Percentiles rank a stretch among this genome's conserved stretches.
Conservation (phyloP, 805 yeast genomes). For the Cyberlindnera nakhonratchasimensis region DNA sequence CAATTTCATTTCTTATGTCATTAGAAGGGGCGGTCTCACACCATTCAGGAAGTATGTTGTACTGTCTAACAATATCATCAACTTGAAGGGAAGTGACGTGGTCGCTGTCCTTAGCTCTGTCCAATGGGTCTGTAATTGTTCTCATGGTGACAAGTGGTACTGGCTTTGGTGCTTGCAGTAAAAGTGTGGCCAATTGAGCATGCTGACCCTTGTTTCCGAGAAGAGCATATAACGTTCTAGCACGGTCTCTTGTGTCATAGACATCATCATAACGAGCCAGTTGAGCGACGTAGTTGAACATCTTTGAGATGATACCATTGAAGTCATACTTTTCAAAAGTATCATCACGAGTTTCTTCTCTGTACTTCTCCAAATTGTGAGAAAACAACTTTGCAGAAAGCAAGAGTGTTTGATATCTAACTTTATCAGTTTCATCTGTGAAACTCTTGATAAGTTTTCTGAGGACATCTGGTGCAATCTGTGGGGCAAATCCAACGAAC, state of each 20-base stretch:
- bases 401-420: conserved; percentile 67
- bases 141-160: conserved; percentile 40
- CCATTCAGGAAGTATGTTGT: conserved; percentile 44
- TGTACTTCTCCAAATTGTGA: conserved; percentile 45
- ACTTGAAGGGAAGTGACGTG: conserved; percentile 22
- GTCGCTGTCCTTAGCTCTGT: conserved; percentile 15
- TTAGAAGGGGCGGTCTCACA: conserved; percentile 34
- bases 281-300: conserved; percentile 61
- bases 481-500: conserved; percentile 45
- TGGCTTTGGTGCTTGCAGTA: conserved; percentile 77
- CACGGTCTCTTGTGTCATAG: conserved; percentile 80
- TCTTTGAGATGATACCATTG: conserved; percentile 38
- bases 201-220: conserved; percentile 41
- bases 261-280: conserved; percentile 70
- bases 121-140: conserved; percentile 20
- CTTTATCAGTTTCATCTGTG: conserved; percentile 49
- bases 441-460: conserved; percentile 54
- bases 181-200: conserved; percentile 60
- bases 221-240: conserved; percentile 66
- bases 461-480: conserved; percentile 72
- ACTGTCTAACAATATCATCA: conserved; percentile 24
- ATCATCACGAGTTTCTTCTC: conserved; percentile 24
- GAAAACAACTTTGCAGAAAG: conserved; percentile 72
- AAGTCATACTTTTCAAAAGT: conserved; percentile 31
- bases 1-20: conserved; percentile 36